Base-by-base conservation (phyloP, 208 protist genomes). In the Naegleria gruberi region DNA sequence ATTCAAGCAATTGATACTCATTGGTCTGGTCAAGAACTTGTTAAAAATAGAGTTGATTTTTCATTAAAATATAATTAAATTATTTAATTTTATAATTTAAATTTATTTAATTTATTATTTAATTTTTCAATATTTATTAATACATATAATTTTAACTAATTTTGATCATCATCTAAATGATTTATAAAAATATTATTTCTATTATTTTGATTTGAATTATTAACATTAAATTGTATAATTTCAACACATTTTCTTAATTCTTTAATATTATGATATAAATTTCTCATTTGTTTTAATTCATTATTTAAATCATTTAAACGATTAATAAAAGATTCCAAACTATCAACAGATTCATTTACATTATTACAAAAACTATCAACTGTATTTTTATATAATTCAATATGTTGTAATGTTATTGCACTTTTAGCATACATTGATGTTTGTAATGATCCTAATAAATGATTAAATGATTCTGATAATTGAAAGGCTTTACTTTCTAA, bases 1-100 rank as follows among this genome's bases (percentile, higher is more conserved):
- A 73, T 92, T 44, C 85, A 92, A 81, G 5, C 10, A n/a, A 90
- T 92, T 47, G 91, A 92, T 5, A 17, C 87, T 8, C 84, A 88
- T 88, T 88, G 84, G 84, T 65, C 46, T 37, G 65, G 45, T 12
- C 6, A 42, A 41, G 84, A 65, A 65, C 6, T 88, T 40, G 84
- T 65, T 17, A 88, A 88, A 19, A 88, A 88, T 42, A 12, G 6
- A 42, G 26, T 88, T 65, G 84, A 88, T 23, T 88, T 88, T 88
- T 77, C 65, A 77, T 77, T 77, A 77, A 77, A 77, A 37, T 37
- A 77, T 19, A 12, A 77, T 8, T 77, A 74, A 74, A n/a, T 74
- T n/a, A n/a, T n/a, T n/a, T 15, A 5, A 55, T 55, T 55, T 55
- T 55, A 19, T 55, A 15, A 55, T n/a, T n/a, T n/a, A n/a, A n/a